Conservation (phyloP, 257 asterid genomes). For the Nicotiana tomentosiformis region DNA sequence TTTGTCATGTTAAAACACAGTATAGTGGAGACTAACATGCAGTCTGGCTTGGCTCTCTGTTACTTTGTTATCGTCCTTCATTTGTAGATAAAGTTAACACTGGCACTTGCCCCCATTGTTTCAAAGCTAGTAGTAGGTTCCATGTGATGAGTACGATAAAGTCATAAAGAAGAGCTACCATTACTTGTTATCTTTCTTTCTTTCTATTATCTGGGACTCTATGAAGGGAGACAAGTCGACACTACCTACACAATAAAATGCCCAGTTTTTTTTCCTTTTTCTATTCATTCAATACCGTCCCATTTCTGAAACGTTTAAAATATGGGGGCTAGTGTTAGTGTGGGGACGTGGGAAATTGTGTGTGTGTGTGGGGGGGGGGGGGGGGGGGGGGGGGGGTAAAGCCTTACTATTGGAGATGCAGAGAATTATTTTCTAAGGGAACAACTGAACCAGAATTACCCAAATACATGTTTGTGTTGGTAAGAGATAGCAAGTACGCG, state of each 20-base stretch:
- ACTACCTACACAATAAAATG: neutral
- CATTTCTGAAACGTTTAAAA: neutral
- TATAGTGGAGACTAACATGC: conserved; percentile 45
- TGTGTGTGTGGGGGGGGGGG: too few relatives aligned
- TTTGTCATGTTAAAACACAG: conserved; percentile 1
- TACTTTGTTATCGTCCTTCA: neutral
- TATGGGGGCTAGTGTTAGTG: neutral
- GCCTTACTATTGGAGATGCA: neutral
- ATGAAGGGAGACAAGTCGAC: conserved; percentile 7
- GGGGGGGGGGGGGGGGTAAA: too few relatives aligned
- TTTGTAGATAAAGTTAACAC: conserved; percentile 6
- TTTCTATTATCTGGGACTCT: neutral
- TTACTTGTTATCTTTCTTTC: neutral
- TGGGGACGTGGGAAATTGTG: too few relatives aligned
- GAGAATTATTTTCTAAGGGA: neutral
- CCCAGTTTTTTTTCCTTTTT: neutral
- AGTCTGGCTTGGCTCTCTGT: neutral
- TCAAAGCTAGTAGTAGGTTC: conserved; percentile 13
- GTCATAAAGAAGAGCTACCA: neutral
- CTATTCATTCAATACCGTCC: neutral
- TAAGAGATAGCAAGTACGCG: neutral
- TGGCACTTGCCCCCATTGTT: neutral
- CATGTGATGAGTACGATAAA: conserved; percentile 22
- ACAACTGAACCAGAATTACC: neutral
- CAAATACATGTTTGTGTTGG: neutral